Base-by-base conservation (phyloP, 345 rosid species). In the Geranium brycei region DNA sequence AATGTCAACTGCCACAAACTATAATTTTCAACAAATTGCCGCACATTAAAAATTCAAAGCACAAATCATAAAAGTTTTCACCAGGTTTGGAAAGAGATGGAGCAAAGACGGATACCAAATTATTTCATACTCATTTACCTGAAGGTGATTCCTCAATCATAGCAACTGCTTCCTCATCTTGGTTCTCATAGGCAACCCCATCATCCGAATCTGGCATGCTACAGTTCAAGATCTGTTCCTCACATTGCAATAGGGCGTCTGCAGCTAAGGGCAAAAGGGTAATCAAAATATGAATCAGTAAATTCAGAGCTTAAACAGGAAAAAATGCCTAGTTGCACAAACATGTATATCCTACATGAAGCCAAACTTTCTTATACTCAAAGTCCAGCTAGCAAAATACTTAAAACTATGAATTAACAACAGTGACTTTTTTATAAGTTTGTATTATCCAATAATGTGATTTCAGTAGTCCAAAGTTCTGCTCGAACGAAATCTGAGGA, bases 111-210 rank as follows among this genome's bases (percentile, higher is more conserved):
- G 16, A 11, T 74, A 86, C 87, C 84, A 17, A 23, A 66, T 62
- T 59, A 56, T 53, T 73, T 70, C 56, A 59, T 32, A 70, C 68
- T 66, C 55, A 76, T 64, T 51, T 19, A 66, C 71, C 90, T 58
- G 72, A 56, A 41, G 76, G 79, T 19, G 78, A 64, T 63, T 82
- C 91, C 71, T 90, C 88, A 60, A 81, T 35, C 82, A 79, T 83
- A 17, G 81, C 84, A 65, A 79, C 77, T 1, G 79, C 72, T 69
- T 84, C 89, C 62, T 83, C 91, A 64, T 80, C 87, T 55, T 73
- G 82, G 63, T 84, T 80, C 64, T 83, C 87, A 63, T 71, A 79
- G 0, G 71, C 82, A 60, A 76, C 77, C 58, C 69, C 84, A 71
- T 78, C 81, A 67, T 81, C 84, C 3, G 77, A 71, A 59, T 84